Conservation (phyloP, 202 grass and related monocot species). For the Dendrocalamus latiflorus region DNA sequence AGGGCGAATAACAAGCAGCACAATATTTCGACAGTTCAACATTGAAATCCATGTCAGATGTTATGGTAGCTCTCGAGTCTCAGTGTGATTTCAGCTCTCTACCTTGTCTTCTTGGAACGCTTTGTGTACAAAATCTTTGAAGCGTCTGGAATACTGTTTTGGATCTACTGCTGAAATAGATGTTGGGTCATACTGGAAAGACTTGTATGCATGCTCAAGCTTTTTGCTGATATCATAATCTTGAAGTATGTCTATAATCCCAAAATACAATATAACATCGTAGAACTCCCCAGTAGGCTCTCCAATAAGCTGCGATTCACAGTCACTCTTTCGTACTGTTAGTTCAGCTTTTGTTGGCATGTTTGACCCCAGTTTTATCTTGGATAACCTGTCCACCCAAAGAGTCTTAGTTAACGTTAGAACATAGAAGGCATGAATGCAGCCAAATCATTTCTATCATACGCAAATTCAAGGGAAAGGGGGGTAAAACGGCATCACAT, state of each 20-base stretch:
- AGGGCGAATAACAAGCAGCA: no score
- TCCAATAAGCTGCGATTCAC: slow-evolving; percentile 58
- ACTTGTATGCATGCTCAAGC: slow-evolving; percentile 94
- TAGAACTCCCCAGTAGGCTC: slow-evolving; percentile 76
- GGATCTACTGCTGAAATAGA: slow-evolving; percentile 96
- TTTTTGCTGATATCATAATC: slow-evolving; percentile 99
- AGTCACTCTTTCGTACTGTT: slow-evolving; percentile 47
- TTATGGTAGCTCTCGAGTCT: background rate
- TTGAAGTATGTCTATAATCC: slow-evolving; percentile 98
- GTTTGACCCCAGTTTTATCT: slow-evolving; percentile 68
- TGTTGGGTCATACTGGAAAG: slow-evolving; percentile 76
- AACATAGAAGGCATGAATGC: background rate
- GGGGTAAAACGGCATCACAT: background rate
- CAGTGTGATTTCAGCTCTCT: slow-evolving; percentile 36
- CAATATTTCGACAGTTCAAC: slow-evolving; percentile 10
- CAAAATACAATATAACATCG: slow-evolving; percentile 76
- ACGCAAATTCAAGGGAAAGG: background rate
- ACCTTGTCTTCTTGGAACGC: slow-evolving; percentile 73
- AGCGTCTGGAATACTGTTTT: slow-evolving; percentile 86
- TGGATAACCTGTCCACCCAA: slow-evolving; percentile 51
- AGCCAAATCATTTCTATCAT: background rate
- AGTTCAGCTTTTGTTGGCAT: slow-evolving; percentile 75
- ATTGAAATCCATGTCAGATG: background rate
- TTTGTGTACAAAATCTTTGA: slow-evolving; percentile 86
- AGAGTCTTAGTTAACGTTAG: background rate